Percentiles rank a stretch among this genome's conserved stretches.
Conservation (phyloP, 1,284 basidiomycete species). For the Nidula niveotomentosa region DNA sequence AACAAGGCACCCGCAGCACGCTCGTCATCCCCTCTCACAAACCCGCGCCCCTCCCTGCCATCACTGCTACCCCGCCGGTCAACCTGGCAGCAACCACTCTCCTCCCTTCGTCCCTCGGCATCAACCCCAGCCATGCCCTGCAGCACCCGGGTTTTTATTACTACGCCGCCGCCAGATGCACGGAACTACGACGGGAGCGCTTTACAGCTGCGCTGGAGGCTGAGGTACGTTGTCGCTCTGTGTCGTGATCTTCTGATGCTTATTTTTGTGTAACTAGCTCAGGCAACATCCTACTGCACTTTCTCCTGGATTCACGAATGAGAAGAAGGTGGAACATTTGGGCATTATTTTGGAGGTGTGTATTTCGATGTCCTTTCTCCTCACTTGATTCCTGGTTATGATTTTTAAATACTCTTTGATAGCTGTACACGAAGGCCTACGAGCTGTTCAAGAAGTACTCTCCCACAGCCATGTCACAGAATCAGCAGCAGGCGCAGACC, state of each 20-base stretch:
- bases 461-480: slow-evolving; percentile 19
- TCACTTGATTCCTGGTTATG: too few relatives aligned
- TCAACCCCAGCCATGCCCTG: slow-evolving; percentile 72
- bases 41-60: slow-evolving; percentile 34
- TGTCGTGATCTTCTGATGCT: not conserved
- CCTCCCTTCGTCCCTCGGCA: slow-evolving; percentile 50
- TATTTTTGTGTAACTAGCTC: slow-evolving; percentile 12
- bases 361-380: not conserved
- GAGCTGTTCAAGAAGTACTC: slow-evolving; percentile 83
- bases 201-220: slow-evolving; percentile 61
- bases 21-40: slow-evolving; percentile 64
- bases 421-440: slow-evolving; percentile 91
- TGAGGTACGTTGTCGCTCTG: slow-evolving; percentile 41
- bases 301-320: slow-evolving; percentile 74
- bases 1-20: slow-evolving; percentile 72
- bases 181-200: slow-evolving; percentile 69
- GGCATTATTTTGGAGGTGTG: slow-evolving; percentile 78
- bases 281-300: slow-evolving; percentile 26
- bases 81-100: slow-evolving; percentile 22
- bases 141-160: slow-evolving; percentile 93
- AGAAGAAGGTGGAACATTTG: slow-evolving; percentile 88
- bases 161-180: slow-evolving; percentile 83
- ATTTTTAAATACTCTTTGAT: not conserved
- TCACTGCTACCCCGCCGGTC: slow-evolving; percentile 14
- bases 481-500: slow-evolving; percentile 17